Evolutionary conservation across 2,329 filamentous ascomycete genomes (phyloP), one percentile per base, ranked within the genome.

Genomic region (Verticillium dahliae): DNA sequence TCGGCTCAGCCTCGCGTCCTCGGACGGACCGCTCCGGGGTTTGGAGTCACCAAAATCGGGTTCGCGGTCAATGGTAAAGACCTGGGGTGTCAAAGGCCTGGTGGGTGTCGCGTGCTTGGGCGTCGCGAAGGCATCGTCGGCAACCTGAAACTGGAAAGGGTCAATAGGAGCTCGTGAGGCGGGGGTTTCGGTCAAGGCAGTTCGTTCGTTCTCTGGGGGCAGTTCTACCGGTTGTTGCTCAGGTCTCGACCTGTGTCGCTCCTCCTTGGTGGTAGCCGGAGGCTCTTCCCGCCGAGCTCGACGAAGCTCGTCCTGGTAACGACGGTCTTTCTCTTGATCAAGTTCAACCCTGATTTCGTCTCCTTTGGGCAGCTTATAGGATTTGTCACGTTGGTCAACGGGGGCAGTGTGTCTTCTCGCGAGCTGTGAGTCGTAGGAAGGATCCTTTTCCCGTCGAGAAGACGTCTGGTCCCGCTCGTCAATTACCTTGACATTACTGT

Each of bases 81-180:
- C 73, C 62, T 75, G 76, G 6, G 81, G 83, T 4, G 80, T 82
- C 63, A 81, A 66, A 2, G 80, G 77, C 57, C 77, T 74, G 41
- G 70, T 69, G 1, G 78, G 76, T 13, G 75, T 77, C 27, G 70
- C 68, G 7, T 56, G 27, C 61, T 71, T 68, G 3, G 82, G 79
- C 10, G 80, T 80, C 57, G 74, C 72, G 62, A 84, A 84, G n/a
- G 79, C 78, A 67, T 82, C 78, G 63, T 82, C 76, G 52, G 77
- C 66, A 63, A 86, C 81, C 70, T 83, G 84, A 68, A 77, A 87
- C 69, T 85, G 78, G 70, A 87, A 87, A 18, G 84, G 83, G 71
- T 88, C 81, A 68, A 83, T 70, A 58, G 71, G 68, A n/a, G 70
- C 67, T 62, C 67, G 67, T 62, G 70, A 66, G 31, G 63, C 62